Evolutionary conservation across 148 eudicot genomes (phyloP), one percentile per base, ranked within the genome.

Genomic region (Rhododendron ovatum): DNA sequence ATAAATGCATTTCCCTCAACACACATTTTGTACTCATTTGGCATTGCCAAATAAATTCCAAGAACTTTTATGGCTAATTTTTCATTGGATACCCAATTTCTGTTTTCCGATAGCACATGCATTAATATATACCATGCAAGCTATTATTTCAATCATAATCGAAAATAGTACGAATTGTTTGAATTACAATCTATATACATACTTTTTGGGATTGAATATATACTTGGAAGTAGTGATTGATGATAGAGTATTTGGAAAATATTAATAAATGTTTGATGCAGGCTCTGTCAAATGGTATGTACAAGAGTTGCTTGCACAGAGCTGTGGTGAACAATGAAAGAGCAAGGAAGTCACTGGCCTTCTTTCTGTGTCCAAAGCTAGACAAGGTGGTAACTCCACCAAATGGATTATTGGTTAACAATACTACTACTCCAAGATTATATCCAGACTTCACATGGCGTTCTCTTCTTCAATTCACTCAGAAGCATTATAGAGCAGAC

Each of bases 301-400:
- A 91, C 88, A 91, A 91, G 88, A 91, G 93, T 85, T 90, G 93
- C 88, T 17, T 91, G 59, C 92, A 91, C 39, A 90, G 92, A 83
- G 92, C 92, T 86, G 81, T 88, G 88, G 93, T 91, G 82, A 90
- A 91, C 84, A 87, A 87, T 50, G 81, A 86, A 59, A 88, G 41
- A 82, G 88, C 88, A 55, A 88, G 91, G 71, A 90, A 83, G 63
- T 90, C 93, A 57, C 67, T 90, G 86, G 90, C 47, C 0, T 91
- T 88, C 87, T 91, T 91, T 86, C 92, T 91, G 50, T 90, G 82
- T 83, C 91, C 91, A 26, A 77, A 30, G 83, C 85, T 82, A 18
- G 92, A 91, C 93, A 91, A 91, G 84, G 73, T 90, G 15, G 90
- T 91, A 24, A 87, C 88, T 63, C 87, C 93, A 78, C 93, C 91